Evolutionary conservation across 2,329 filamentous ascomycete genomes (phyloP).

Genomic region (Fusarium redolens): DNA sequence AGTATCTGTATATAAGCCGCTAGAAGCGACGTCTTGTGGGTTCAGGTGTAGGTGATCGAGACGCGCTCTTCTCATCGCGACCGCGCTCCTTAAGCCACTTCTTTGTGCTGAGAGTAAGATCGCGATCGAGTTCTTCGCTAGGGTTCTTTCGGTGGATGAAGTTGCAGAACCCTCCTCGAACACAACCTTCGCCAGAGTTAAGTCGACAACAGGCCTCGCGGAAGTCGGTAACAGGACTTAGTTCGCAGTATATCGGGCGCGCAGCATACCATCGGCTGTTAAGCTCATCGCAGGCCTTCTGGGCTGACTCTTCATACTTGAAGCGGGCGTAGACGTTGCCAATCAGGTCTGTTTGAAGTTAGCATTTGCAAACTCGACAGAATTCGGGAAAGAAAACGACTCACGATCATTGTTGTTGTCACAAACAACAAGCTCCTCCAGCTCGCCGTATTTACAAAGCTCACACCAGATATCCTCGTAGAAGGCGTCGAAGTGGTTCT

Average conservation of each 20-base stretch:
- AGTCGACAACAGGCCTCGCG: conserved; percentile 96
- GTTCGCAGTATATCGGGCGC: conserved; percentile 96
- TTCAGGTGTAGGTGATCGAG: conserved; percentile 86
- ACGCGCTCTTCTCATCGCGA: conserved; percentile 83
- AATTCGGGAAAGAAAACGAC: conserved; percentile 51
- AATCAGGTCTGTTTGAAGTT: conserved; percentile 76
- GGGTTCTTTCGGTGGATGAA: conserved; percentile 99
- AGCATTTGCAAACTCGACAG: conserved; percentile 22
- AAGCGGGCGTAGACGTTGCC: conserved; percentile 99
- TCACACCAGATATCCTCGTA: conserved; percentile 99
- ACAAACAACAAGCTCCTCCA: conserved; percentile 98
- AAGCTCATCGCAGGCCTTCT: conserved; percentile 91
- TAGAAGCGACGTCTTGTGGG: conserved; percentile 79
- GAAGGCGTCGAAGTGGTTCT: conserved; percentile 99
- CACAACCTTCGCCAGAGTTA: conserved; percentile 94
- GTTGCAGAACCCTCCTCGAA: conserved; percentile 97
- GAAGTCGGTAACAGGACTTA: conserved; percentile 97
- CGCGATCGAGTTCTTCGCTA: conserved; percentile 85
- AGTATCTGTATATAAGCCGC: conserved; percentile 18
- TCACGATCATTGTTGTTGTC: conserved; percentile 98
- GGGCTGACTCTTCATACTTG: conserved; percentile 98
- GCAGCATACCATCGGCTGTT: conserved; percentile 98
- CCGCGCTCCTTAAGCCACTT: conserved; percentile 93
- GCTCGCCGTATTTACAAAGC: conserved; percentile 97
- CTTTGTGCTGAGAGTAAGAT: conserved; percentile 89